Base-by-base conservation (phyloP, 2,329 filamentous ascomycete genomes). In the Beauveria scarabaeidicola region DNA sequence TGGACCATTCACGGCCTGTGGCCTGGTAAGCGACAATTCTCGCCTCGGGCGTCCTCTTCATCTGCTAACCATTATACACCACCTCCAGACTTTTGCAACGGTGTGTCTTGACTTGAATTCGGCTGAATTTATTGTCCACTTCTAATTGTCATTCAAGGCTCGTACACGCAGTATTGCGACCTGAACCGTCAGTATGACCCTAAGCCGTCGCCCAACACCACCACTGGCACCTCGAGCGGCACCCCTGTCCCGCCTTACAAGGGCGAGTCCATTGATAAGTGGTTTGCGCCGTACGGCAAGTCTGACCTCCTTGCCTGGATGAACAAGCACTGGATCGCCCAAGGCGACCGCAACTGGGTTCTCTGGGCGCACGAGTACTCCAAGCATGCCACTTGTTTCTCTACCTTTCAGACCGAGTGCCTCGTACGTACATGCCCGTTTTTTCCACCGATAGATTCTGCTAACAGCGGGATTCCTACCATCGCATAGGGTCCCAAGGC, bases 361-460 rank as follows among this genome's bases (percentile, higher is more conserved):
- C 82, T 89, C 72, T 88, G 85, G 84, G 85, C 72, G 43, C 84
- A 87, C 73, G 84, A 88, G 68, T 87, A 85, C 74, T 79, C 76
- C 72, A 88, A 88, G 75, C 84, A 87, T 70, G 85, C 79, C 3
- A 88, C 85, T 15, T 89, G 85, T 76, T 88, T 75, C 75, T 83
- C 79, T 51, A 86, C 81, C 62, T 88, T 88, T 67, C 83, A 87
- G 66, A 71, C 77, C 6, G 78, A 81, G 32, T 89, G 86, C 78
- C 88, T 86, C 69, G 69, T 70, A 66, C 29, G 67, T 53, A 5
- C 19, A 41, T 44, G 15, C 25, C 19, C 15, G 17, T 17, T 5
- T 5, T 44, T 8, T 38, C 7, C 23, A 5, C 32, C 11, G 21
- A 17, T 17, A 11, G 1, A n/a, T 6, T 6, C 19, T 19, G 8